Conservation (phyloP, 768 basidiomycete species). For the Macrocybe gigantea region DNA sequence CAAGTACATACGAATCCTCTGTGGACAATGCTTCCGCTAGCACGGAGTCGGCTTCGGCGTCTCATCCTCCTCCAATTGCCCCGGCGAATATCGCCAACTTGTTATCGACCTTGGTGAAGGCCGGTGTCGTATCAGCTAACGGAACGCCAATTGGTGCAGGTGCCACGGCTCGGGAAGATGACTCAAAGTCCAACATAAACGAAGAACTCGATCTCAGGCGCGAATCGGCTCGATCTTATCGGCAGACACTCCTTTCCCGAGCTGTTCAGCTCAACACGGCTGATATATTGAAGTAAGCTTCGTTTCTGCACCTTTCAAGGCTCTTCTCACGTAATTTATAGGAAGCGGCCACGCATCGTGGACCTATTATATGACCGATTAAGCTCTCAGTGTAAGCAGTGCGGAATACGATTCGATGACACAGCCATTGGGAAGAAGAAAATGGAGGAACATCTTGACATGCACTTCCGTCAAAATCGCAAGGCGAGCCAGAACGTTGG, state of each 20-base stretch:
- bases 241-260: constrained; percentile 52
- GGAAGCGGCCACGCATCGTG: constrained; percentile 54
- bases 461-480: constrained; percentile 93
- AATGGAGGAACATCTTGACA: constrained; percentile 88
- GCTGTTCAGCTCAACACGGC: constrained; percentile 55
- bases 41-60: constrained; percentile 20
- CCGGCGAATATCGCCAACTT: constrained; percentile 48
- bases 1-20: constrained; percentile 8
- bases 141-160: constrained; percentile 48
- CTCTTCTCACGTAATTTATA: constrained; percentile 18
- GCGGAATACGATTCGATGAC: constrained; percentile 82
- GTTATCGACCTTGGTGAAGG: constrained; percentile 65
- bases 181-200: constrained; percentile 14
- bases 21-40: constrained; percentile 16
- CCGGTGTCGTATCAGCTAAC: constrained; percentile 65
- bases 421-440: constrained; percentile 63
- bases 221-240: constrained; percentile 52
- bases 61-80: constrained; percentile 24
- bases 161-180: constrained; percentile 32
- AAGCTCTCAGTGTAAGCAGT: constrained; percentile 87
- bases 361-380: constrained; percentile 72
- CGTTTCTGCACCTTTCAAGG: not conserved
- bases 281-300: constrained; percentile 67
- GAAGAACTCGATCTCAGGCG: constrained; percentile 32
- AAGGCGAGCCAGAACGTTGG: constrained; percentile 74